phyloP scores from a whole-genome alignment of 108 stramenopile species.

The Nitzschia putrida region DNA sequence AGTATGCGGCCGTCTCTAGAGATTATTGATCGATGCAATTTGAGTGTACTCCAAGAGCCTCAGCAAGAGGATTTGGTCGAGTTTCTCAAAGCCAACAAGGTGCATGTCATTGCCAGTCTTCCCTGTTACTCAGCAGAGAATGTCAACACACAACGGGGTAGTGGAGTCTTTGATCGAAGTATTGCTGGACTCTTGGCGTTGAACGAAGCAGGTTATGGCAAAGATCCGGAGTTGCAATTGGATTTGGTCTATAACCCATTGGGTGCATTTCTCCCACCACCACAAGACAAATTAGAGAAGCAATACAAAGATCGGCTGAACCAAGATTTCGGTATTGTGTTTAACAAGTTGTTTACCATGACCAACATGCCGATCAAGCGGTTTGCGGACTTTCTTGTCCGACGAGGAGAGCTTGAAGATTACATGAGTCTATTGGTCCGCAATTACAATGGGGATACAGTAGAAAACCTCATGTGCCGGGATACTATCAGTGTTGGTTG shows the following conservation, averaged over 20 bases:
- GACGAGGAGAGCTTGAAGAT: slow-evolving; percentile 85
- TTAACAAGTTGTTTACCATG: slow-evolving; percentile 90
- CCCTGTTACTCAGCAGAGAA: slow-evolving; percentile 94
- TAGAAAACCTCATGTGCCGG: slow-evolving; percentile 80
- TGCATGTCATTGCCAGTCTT: slow-evolving; percentile 87
- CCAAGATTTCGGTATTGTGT: slow-evolving; percentile 90
- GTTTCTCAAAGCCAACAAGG: slow-evolving; percentile 88
- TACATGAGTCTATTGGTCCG: slow-evolving; percentile 97
- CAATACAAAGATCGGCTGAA: slow-evolving; percentile 88
- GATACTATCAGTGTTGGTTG: slow-evolving; percentile 82
- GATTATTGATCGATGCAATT: slow-evolving; percentile 97
- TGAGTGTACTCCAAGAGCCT: slow-evolving; percentile 94
- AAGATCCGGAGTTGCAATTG: slow-evolving; percentile 55
- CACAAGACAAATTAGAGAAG: slow-evolving; percentile 70
- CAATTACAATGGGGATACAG: slow-evolving; percentile 89
- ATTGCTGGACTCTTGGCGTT: slow-evolving; percentile 88
- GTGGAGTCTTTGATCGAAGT: slow-evolving; percentile 91
- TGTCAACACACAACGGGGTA: slow-evolving; percentile 94
- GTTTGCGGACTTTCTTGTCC: slow-evolving; percentile 92
- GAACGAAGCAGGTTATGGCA: slow-evolving; percentile 92
- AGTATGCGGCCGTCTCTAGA: slow-evolving; percentile 72
- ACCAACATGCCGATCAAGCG: slow-evolving; percentile 99
- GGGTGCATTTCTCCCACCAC: slow-evolving; percentile 93
- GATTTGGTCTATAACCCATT: slow-evolving; percentile 97
- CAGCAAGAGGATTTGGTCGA: slow-evolving; percentile 92